These are phyloP conservation scores for Dipteronia dyeriana DNA, from an alignment of 345 rosid genomes.

Conservation along the genomic window DNA sequence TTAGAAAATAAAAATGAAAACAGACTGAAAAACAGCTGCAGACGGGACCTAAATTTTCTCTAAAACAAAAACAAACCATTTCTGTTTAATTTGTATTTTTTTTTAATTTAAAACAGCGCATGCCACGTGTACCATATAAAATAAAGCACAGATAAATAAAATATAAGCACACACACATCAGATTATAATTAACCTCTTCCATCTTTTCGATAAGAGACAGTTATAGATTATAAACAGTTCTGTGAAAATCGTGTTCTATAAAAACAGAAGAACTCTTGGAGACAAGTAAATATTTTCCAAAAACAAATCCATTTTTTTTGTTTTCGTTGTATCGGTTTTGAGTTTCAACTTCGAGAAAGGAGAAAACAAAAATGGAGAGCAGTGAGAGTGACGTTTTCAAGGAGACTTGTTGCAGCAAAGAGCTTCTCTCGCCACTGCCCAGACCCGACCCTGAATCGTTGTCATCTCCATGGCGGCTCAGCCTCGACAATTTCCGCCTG, in stretches of 20 bases:
- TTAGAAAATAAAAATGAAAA: no score
- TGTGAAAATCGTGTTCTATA: neutral
- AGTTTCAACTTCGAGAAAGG: no score
- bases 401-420: neutral
- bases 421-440: slow-evolving; percentile 27
- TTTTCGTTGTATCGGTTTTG: no score
- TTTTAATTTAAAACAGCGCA: no score
- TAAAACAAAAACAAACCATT: no score
- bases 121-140: no score
- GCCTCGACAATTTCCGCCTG: slow-evolving; percentile 44
- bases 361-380: neutral
- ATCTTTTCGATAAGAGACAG: no score
- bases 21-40: no score
- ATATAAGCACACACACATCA: neutral
- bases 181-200: neutral
- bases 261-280: neutral
- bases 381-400: neutral
- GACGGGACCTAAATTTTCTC: neutral
- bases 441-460: slow-evolving; percentile 1
- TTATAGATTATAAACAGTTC: neutral
- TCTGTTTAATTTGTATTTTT: no score
- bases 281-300: no score
- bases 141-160: no score
- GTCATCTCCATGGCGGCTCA: slow-evolving; percentile 52
- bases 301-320: no score